Conservation (phyloP, 441 rosid species). For the Capsella rubella region DNA sequence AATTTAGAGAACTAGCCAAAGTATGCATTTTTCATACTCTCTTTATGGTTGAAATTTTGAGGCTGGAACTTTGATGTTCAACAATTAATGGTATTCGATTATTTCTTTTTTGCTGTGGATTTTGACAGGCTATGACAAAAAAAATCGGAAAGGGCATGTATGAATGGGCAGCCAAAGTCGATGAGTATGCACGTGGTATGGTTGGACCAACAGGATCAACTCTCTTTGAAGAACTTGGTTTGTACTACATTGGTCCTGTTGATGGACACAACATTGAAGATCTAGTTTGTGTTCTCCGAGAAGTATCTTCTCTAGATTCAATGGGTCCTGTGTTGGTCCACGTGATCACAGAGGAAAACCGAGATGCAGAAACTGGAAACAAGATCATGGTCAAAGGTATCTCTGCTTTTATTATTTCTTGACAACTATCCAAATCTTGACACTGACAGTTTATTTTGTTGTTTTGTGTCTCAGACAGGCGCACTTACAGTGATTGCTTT, state of each 20-base stretch:
- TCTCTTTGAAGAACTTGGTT: constrained; percentile 93
- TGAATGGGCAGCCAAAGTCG: constrained; percentile 95
- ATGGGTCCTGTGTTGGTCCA: constrained; percentile 96
- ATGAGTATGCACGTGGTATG: constrained; percentile 98
- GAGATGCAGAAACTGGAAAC: constrained; percentile 41
- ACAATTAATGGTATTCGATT: not conserved
- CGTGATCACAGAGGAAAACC: constrained; percentile 82
- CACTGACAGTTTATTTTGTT: constrained; percentile 45
- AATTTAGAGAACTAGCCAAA: constrained; percentile 89
- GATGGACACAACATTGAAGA: constrained; percentile 95
- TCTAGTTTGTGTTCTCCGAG: constrained; percentile 76
- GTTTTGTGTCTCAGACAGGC: constrained; percentile 45
- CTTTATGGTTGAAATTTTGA: constrained; percentile 5
- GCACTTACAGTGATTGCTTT: constrained; percentile 83
- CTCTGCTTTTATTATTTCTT: constrained; percentile 17
- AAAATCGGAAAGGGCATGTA: constrained; percentile 85
- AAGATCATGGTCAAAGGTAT: constrained; percentile 43
- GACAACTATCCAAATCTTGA: constrained; percentile 20
- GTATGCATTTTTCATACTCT: constrained; percentile 47
- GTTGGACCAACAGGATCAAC: constrained; percentile 90
- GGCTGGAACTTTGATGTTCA: constrained; percentile 8
- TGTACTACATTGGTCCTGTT: constrained; percentile 94
- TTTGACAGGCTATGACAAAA: constrained; percentile 79
- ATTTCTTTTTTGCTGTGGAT: constrained; percentile 22
- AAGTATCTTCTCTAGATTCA: constrained; percentile 81